These are phyloP conservation scores for Leccinum truebloodii DNA, from an alignment of 768 basidiomycete genomes.

Conservation along the genomic window DNA sequence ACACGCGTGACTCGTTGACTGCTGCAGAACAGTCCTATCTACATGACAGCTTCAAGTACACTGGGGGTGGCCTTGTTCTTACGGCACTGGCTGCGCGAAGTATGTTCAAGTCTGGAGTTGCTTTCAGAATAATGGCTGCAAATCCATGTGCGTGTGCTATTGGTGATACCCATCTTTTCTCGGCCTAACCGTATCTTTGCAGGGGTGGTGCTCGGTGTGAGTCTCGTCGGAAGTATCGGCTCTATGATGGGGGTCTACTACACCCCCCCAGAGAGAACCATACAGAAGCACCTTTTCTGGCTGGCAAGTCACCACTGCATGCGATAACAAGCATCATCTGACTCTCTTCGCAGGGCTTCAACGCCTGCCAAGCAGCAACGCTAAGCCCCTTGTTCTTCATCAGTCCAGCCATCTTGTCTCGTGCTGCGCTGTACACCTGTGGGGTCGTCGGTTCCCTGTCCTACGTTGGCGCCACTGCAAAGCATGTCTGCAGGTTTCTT, in stretches of 20 bases:
- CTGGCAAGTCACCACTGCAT: conserved; percentile 46
- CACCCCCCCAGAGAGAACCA: conserved; percentile 73
- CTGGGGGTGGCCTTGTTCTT: conserved; percentile 73
- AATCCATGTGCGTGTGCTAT: conserved; percentile 64
- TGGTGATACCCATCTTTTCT: conserved; percentile 1
- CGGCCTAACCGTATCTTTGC: conserved; percentile 1
- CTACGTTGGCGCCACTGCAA: conserved; percentile 88
- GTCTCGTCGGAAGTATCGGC: conserved; percentile 77
- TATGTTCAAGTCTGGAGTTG: conserved; percentile 67
- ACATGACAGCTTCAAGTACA: conserved; percentile 80
- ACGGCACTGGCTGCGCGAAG: conserved; percentile 81
- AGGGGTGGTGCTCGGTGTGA: conserved; percentile 83
- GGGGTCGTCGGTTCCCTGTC: conserved; percentile 85
- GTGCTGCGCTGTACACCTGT: conserved; percentile 86
- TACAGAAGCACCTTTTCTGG: conserved; percentile 83
- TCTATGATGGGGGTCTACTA: conserved; percentile 83
- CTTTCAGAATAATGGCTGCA: conserved; percentile 75
- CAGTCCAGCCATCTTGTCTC: conserved; percentile 78
- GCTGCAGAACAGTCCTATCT: conserved; percentile 65
- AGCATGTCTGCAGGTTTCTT: conserved; percentile 38
- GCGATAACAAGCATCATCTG: background rate
- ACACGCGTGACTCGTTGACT: conserved; percentile 70
- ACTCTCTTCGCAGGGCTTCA: conserved; percentile 60
- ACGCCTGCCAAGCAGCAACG: conserved; percentile 83
- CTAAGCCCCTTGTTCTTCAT: conserved; percentile 90